Percentiles rank a stretch among this genome's conserved stretches.
These are phyloP conservation scores for Russula virescens DNA, from an alignment of 768 basidiomycete species.

Conservation along the genomic window DNA sequence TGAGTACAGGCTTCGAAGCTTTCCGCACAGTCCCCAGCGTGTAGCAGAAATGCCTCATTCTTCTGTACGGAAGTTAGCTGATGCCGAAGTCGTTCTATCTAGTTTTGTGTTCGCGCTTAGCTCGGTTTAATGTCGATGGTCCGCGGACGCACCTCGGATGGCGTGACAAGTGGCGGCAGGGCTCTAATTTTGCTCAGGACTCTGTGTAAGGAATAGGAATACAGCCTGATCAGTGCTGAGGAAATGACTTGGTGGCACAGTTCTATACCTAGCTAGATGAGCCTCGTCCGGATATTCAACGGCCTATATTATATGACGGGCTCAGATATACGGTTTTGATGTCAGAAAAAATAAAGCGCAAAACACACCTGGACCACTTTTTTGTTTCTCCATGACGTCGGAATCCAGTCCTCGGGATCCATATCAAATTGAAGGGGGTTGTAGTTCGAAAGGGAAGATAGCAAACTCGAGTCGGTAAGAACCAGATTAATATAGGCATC, in stretches of 20 bases:
- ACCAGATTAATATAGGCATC: too few relatives aligned
- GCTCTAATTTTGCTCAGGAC: conserved; percentile 71
- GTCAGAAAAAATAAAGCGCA: not conserved
- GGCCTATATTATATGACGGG: conserved; percentile 26
- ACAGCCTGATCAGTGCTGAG: not conserved
- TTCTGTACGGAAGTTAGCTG: conserved; percentile 76
- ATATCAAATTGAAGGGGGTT: too few relatives aligned
- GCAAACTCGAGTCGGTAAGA: too few relatives aligned
- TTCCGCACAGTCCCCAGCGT: conserved; percentile 98
- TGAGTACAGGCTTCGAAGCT: conserved; percentile 89
- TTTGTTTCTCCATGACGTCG: conserved; percentile 75
- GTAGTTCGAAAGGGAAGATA: too few relatives aligned
- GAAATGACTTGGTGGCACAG: not conserved
- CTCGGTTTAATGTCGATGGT: not conserved
- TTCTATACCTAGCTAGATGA: conserved; percentile 28
- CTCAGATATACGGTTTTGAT: not conserved
- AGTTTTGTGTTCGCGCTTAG: not conserved
- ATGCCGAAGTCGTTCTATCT: conserved; percentile 80
- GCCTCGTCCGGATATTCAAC: conserved; percentile 37
- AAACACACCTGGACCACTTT: conserved; percentile 63
- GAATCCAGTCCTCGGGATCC: conserved; percentile 47
- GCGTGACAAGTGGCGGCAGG: conserved; percentile 88
- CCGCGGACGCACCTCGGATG: conserved; percentile 65
- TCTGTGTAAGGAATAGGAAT: conserved; percentile 33
- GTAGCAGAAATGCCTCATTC: conserved; percentile 88